These are phyloP conservation scores for Lyophyllum decastes DNA, from an alignment of 768 basidiomycete genomes.

Conservation along the genomic window DNA sequence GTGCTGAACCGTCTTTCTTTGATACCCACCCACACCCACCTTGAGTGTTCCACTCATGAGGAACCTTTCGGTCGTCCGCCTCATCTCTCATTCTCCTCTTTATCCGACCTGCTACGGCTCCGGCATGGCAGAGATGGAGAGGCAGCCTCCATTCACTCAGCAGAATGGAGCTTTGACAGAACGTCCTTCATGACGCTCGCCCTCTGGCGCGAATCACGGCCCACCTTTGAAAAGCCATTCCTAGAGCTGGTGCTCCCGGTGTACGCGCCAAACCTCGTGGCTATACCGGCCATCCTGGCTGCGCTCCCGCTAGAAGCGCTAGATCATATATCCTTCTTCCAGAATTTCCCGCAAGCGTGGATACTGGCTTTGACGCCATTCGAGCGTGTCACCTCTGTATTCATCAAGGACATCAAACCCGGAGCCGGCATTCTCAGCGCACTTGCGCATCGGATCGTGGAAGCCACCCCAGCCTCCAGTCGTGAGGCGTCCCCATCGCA, in stretches of 20 bases:
- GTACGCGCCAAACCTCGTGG: neutral
- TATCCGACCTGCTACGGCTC: neutral
- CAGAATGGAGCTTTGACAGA: neutral
- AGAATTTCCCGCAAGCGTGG: neutral
- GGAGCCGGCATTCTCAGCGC: neutral
- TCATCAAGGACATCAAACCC: neutral
- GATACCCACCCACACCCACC: neutral
- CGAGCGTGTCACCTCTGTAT: neutral
- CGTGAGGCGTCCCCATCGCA: neutral
- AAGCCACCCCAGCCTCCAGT: neutral
- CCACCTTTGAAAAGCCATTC: neutral
- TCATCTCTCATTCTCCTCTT: neutral
- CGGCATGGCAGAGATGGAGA: neutral
- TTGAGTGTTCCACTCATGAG: neutral
- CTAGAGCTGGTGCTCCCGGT: neutral
- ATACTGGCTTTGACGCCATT: neutral
- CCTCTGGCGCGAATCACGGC: neutral
- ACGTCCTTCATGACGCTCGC: neutral
- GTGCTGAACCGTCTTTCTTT: neutral
- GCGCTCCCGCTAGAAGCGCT: neutral
- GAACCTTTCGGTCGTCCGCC: neutral
- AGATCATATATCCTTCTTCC: neutral
- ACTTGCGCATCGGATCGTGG: neutral
- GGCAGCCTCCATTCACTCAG: neutral
- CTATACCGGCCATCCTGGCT: neutral